Evolutionary conservation across 768 basidiomycete genomes (phyloP).

Genomic region (Russula vinacea): DNA sequence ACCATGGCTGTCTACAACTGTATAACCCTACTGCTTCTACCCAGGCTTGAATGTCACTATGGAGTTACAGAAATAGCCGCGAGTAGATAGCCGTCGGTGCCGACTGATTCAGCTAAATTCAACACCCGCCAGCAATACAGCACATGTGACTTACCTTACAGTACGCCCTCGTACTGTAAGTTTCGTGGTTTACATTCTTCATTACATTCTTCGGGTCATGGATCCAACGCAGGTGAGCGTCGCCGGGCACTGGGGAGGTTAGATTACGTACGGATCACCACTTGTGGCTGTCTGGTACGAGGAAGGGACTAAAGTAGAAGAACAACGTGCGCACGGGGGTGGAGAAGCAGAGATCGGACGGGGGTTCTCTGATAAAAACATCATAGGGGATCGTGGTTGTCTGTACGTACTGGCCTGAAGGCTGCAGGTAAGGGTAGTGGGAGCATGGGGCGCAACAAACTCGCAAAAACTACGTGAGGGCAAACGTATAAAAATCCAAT

Average conservation of each 20-base stretch:
- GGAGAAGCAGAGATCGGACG: neutral
- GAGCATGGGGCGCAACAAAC: slow-evolving; percentile 10
- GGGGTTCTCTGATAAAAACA: neutral
- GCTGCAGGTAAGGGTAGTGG: neutral
- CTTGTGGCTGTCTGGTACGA: neutral
- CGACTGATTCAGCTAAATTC: too few species aligned
- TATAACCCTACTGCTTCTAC: neutral
- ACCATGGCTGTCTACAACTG: neutral
- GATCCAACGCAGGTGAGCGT: too few species aligned
- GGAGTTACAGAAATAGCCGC: too few species aligned
- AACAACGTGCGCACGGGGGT: neutral
- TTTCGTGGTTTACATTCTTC: too few species aligned
- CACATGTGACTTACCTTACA: too few species aligned
- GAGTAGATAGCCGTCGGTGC: too few species aligned
- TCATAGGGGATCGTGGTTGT: neutral
- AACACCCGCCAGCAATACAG: too few species aligned
- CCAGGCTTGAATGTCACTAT: too few species aligned
- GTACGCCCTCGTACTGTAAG: too few species aligned
- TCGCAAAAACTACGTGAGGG: slow-evolving; percentile 9
- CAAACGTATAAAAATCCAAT: neutral
- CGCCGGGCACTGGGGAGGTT: too few species aligned
- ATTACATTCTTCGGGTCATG: too few species aligned
- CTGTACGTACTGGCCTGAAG: neutral
- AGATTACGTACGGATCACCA: neutral
- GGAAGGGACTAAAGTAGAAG: neutral